Percentiles rank a stretch among this genome's conserved stretches.
Evolutionary conservation across 352 stramenopile species (phyloP).

Genomic region (Phytopythium helicoides): DNA sequence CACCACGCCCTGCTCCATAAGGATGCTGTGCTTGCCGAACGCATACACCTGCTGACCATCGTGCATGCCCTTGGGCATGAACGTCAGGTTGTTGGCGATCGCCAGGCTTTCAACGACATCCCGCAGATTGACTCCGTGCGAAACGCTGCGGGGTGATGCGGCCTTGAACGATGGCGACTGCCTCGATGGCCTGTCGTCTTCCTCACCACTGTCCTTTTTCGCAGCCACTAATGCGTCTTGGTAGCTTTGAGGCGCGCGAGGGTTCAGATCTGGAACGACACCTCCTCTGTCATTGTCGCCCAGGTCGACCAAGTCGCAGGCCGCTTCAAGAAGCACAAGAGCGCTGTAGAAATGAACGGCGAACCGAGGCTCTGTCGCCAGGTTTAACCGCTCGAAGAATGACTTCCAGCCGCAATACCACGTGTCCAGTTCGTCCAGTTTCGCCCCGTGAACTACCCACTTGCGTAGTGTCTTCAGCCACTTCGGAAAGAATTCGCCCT

Average conservation of each 20-base stretch:
- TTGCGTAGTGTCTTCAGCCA: conserved; percentile 84
- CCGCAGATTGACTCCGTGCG: conserved; percentile 63
- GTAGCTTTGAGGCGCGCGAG: conserved; percentile 53
- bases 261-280: conserved; percentile 51
- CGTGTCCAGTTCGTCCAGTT: conserved; percentile 62
- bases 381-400: conserved; percentile 64
- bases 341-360: conserved; percentile 77
- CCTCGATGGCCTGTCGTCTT: conserved; percentile 7
- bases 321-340: conserved; percentile 63
- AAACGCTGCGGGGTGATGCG: conserved; percentile 22
- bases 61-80: conserved; percentile 74
- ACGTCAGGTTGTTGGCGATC: conserved; percentile 75
- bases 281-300: background rate
- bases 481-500: conserved; percentile 91
- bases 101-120: conserved; percentile 84
- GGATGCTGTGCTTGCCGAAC: conserved; percentile 79
- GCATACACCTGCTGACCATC: conserved; percentile 80
- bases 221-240: conserved; percentile 70
- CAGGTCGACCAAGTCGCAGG: conserved; percentile 10
- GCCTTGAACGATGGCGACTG: conserved; percentile 14
- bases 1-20: conserved; percentile 84
- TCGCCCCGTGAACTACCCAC: conserved; percentile 58
- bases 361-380: conserved; percentile 59
- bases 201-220: conserved; percentile 22
- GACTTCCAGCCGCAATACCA: conserved; percentile 88